Base-by-base conservation (phyloP, 495 filamentous ascomycete genomes). In the Pseudomonodictys pantanalensis region DNA sequence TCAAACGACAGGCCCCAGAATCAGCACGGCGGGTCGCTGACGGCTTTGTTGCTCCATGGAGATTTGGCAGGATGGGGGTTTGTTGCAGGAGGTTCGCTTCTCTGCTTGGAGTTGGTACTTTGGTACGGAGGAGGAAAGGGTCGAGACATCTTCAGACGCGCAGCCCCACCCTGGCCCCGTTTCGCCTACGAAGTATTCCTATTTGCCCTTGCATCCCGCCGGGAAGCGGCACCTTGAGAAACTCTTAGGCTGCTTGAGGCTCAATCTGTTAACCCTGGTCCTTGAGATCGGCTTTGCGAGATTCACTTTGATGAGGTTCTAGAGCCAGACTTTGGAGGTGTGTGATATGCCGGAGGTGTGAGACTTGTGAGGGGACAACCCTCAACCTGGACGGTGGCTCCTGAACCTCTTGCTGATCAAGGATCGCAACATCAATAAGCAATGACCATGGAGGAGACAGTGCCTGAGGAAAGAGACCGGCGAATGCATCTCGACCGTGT, bases 101-200 rank as follows among this genome's bases (percentile, higher is more conserved):
- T 46, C 26, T 29, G 45, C n/a, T 8, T 18, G 23, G 23, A 51
- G 12, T 18, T n/a, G 49, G 35, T 44, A 60, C 57, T 46, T 44
- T 56, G 51, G 42, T 51, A 48, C 58, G 24, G 32, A 52, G 46
- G 35, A 45, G 24, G 48, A 7, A 29, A 52, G 24, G 32, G 41
- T 45, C 50, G 62, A 56, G 50, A 54, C 50, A 56, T n/a, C 18
- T 41, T 46, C 29, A 38, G 45, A 62, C 58, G 29, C 42, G 22
- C 54, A 59, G 42, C 47, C 32, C 39, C 29, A 50, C 58, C 49
- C 59, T 51, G 46, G 50, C 11, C 48, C 38, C 30, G 64, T 66
- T 66, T 66, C 59, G 42, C 42, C 22, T 53, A 24, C 17, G 26
- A 15, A 17, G 59, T 46, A 41, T 47, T 35, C 39, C 43, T 46